Percentiles rank a stretch among this genome's conserved stretches.
phyloP scores from a whole-genome alignment of 2,329 filamentous ascomycete species.

The Ilyonectria mors-panacis region DNA sequence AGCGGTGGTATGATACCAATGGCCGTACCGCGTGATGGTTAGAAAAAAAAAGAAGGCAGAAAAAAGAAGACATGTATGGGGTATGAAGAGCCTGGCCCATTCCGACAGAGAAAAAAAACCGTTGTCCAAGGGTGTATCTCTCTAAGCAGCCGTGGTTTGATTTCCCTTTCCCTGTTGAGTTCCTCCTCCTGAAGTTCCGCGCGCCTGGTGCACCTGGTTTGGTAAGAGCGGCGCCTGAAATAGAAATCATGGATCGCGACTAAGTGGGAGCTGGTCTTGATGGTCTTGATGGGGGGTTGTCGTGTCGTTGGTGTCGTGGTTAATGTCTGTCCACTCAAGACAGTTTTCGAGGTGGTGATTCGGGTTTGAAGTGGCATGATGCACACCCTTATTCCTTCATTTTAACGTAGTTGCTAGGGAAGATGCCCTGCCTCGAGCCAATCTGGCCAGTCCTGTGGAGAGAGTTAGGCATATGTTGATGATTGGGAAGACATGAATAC shows the following conservation, averaged over 20 bases:
- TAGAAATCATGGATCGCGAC: conserved; percentile 1
- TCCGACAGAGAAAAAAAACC: conserved; percentile 13
- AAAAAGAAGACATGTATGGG: conserved; percentile 23
- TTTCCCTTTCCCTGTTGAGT: conserved; percentile 16
- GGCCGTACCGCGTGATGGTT: conserved; percentile 1
- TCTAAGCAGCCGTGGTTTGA: conserved; percentile 27
- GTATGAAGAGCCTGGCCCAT: conserved; percentile 28
- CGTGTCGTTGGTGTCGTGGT: conserved; percentile 12
- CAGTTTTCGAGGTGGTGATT: conserved; percentile 1
- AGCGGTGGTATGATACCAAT: conserved; percentile 8
- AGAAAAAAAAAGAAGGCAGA: conserved; percentile 6
- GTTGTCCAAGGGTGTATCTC: conserved; percentile 29
- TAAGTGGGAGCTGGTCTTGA: not conserved
- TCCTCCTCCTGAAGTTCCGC: conserved; percentile 14
- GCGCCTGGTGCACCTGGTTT: conserved; percentile 3
- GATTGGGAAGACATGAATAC: conserved; percentile 51
- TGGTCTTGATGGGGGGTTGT: conserved; percentile 14
- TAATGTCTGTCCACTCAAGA: not conserved
- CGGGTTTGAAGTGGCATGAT: not conserved
- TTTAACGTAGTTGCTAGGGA: conserved; percentile 86
- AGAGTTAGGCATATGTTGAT: not conserved
- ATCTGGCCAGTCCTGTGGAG: conserved; percentile 84
- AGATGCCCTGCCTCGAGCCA: conserved; percentile 88
- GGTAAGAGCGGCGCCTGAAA: conserved; percentile 6
- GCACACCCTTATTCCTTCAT: conserved; percentile 67